These are phyloP conservation scores for Pseudonectria buxi DNA, from an alignment of 2,329 filamentous ascomycete genomes.

Conservation along the genomic window DNA sequence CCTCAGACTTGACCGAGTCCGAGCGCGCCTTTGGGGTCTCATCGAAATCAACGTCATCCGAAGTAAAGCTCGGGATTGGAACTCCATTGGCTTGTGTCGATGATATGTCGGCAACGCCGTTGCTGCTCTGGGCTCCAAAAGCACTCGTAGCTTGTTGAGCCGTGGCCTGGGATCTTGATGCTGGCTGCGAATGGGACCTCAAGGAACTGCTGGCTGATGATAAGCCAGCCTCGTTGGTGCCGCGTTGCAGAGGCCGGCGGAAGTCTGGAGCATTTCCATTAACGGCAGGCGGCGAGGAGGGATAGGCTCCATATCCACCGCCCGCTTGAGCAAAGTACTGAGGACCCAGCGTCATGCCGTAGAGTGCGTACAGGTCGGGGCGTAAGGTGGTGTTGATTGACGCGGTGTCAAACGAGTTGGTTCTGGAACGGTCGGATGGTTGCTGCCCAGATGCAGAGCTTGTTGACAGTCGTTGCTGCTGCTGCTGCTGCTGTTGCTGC, in stretches of 20 bases:
- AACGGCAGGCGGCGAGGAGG: constrained; percentile 47
- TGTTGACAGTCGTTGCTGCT: constrained; percentile 20
- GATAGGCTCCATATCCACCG: constrained; percentile 44
- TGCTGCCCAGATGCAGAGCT: constrained; percentile 21
- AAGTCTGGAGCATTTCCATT: constrained; percentile 42
- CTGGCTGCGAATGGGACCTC: constrained; percentile 61
- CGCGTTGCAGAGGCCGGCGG: constrained; percentile 49
- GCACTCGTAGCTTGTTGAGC: constrained; percentile 18
- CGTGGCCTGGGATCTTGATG: constrained; percentile 39
- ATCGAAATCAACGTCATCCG: constrained; percentile 47
- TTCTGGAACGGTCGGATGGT: constrained; percentile 46
- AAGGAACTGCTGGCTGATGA: constrained; percentile 47
- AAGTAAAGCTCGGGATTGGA: constrained; percentile 48
- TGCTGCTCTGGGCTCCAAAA: constrained; percentile 27
- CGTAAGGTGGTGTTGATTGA: constrained; percentile 52
- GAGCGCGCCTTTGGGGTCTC: constrained; percentile 34
- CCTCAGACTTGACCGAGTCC: constrained; percentile 43
- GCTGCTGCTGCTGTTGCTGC: constrained; percentile 22
- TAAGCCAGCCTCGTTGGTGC: constrained; percentile 41
- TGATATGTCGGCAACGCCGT: constrained; percentile 29
- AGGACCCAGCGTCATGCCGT: constrained; percentile 34
- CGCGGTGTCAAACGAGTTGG: constrained; percentile 57
- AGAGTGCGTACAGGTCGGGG: constrained; percentile 50
- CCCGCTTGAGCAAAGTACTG: constrained; percentile 40
- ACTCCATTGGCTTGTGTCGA: constrained; percentile 41